These are phyloP conservation scores for Nemania sp. DNA, from an alignment of 2,329 filamentous ascomycete genomes.

Conservation along the genomic window DNA sequence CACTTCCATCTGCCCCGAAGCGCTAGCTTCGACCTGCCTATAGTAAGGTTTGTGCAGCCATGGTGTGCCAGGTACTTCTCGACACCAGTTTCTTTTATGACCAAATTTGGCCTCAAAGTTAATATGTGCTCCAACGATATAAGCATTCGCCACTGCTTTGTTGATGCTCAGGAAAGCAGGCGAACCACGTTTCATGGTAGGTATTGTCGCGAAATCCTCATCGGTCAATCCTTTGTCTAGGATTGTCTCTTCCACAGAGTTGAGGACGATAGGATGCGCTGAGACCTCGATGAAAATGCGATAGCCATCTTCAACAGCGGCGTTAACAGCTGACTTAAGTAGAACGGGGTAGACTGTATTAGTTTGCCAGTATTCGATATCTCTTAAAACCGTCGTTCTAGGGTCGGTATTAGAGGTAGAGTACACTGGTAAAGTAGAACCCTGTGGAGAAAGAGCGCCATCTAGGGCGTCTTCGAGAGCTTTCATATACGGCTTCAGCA, in stretches of 20 bases:
- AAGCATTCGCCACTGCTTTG: constrained; percentile 6
- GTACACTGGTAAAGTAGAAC: constrained; percentile 50
- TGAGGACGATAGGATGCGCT: constrained; percentile 55
- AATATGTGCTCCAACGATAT: constrained; percentile 16
- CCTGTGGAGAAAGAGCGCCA: constrained; percentile 36
- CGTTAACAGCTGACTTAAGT: constrained; percentile 52
- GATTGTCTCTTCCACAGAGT: constrained; percentile 57
- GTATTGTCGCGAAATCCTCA: constrained; percentile 49
- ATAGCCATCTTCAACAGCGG: constrained; percentile 52
- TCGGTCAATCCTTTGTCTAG: constrained; percentile 45
- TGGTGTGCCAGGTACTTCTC: constrained; percentile 40
- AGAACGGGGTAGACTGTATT: constrained; percentile 56
- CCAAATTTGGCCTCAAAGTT: constrained; percentile 26
- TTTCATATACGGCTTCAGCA: constrained; percentile 50
- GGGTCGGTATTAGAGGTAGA: constrained; percentile 52
- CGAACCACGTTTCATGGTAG: constrained; percentile 49
- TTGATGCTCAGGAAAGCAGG: constrained; percentile 16
- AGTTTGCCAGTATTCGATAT: constrained; percentile 53
- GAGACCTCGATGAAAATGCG: constrained; percentile 58
- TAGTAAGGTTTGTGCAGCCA: constrained; percentile 47
- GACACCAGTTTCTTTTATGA: constrained; percentile 22
- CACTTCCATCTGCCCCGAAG: neutral
- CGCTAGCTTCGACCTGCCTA: constrained; percentile 42
- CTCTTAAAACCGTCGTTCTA: constrained; percentile 41
- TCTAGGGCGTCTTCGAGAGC: constrained; percentile 48